phyloP scores from a whole-genome alignment of 768 basidiomycete species.

The Rubroboletus pulcherrimus region DNA sequence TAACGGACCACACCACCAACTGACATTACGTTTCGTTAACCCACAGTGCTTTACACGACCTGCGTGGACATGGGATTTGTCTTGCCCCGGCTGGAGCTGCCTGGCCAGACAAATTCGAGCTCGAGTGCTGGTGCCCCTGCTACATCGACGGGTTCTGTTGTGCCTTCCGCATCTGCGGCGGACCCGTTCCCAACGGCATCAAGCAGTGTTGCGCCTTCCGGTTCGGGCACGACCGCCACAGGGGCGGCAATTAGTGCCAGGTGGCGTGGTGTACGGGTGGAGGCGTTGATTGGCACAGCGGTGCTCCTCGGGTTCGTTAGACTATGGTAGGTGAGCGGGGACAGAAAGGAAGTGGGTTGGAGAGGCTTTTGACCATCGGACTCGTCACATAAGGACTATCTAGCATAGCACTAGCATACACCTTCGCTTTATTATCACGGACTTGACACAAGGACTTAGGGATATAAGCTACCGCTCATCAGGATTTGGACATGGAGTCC shows the following conservation, averaged over 20 bases:
- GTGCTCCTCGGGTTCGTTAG: slow-evolving; percentile 6
- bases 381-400: slow-evolving; percentile 6
- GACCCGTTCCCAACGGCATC: slow-evolving; percentile 1
- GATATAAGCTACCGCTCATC: not conserved
- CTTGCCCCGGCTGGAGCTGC: slow-evolving; percentile 21
- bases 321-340: slow-evolving; percentile 8
- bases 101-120: slow-evolving; percentile 24
- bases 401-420: slow-evolving; percentile 15
- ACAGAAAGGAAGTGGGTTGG: not conserved
- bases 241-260: not conserved
- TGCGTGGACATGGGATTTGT: slow-evolving; percentile 26
- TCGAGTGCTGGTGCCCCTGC: not conserved
- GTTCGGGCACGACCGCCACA: not conserved
- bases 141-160: not conserved
- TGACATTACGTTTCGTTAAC: not conserved
- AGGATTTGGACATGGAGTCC: too few relatives aligned
- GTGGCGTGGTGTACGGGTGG: not conserved
- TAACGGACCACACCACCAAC: not conserved
- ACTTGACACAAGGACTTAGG: not conserved
- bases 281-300: slow-evolving; percentile 1
- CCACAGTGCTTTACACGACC: slow-evolving; percentile 22
- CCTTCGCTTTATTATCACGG: slow-evolving; percentile 3
- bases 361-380: not conserved
- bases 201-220: not conserved
- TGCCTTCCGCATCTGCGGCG: not conserved